A percentile compares a stretch with the other conserved stretches of the same genome.
phyloP scores from a whole-genome alignment of 495 filamentous ascomycete species.

The Penicillium ucsense region DNA sequence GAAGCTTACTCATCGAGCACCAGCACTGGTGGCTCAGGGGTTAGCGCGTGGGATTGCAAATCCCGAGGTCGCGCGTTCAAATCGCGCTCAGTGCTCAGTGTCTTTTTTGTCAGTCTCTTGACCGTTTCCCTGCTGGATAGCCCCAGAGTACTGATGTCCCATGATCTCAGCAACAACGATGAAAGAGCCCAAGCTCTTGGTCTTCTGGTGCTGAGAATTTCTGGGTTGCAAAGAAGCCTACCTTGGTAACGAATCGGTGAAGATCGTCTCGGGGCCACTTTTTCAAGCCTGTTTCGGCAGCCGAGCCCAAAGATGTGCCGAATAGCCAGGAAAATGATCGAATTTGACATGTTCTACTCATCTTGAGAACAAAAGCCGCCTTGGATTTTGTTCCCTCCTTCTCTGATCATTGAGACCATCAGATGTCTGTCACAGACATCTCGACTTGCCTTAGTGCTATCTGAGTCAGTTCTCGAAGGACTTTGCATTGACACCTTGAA shows the following conservation, averaged over 20 bases:
- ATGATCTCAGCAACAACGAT: background rate
- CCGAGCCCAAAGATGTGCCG: background rate
- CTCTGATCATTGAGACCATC: no score
- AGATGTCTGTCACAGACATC: background rate
- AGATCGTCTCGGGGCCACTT: background rate
- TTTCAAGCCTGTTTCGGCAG: background rate
- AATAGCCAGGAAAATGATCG: background rate
- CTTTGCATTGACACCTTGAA: background rate
- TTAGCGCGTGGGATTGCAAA: background rate
- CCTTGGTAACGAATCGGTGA: background rate
- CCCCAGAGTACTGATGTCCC: background rate
- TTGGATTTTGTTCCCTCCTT: no score
- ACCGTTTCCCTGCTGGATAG: background rate
- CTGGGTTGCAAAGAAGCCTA: background rate
- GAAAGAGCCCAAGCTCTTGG: background rate
- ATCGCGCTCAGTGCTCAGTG: background rate
- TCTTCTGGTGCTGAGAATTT: background rate
- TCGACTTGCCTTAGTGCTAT: background rate
- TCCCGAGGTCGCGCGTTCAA: background rate
- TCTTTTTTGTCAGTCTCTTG: background rate
- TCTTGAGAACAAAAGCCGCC: no score
- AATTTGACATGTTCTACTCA: background rate
- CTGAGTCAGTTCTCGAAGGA: background rate
- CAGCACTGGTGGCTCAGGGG: background rate
- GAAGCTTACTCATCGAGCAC: no score